Percentiles rank a stretch among this genome's conserved stretches.
Conservation (phyloP, 2,329 filamentous ascomycete species). For the Sporothrix humicola region DNA sequence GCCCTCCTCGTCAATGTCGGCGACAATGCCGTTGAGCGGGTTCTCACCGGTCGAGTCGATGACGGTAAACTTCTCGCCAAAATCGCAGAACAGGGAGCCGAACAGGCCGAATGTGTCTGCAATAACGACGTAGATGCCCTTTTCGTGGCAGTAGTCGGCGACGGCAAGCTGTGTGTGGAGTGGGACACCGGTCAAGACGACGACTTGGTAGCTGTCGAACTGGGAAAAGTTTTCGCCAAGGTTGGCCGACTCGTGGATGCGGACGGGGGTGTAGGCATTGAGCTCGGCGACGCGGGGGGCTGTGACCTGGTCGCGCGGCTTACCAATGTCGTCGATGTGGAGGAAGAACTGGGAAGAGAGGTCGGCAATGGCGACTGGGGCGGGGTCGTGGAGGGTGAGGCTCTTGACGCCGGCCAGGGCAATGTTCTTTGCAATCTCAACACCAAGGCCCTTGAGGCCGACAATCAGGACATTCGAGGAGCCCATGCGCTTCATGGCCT, state of each 20-base stretch:
- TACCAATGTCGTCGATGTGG: slow-evolving; percentile 83
- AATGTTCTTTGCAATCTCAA: slow-evolving; percentile 98
- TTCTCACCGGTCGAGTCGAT: slow-evolving; percentile 91
- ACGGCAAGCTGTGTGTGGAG: slow-evolving; percentile 81
- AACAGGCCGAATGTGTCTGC: slow-evolving; percentile 93
- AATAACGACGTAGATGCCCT: slow-evolving; percentile 88
- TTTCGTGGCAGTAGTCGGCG: slow-evolving; percentile 90
- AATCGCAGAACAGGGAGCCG: slow-evolving; percentile 95
- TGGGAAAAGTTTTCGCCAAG: slow-evolving; percentile 77
- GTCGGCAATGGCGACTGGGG: slow-evolving; percentile 81
- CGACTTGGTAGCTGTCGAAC: slow-evolving; percentile 88
- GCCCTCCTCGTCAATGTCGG: slow-evolving; percentile 86
- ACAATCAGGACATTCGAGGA: slow-evolving; percentile 92
- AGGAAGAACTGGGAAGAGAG: slow-evolving; percentile 98
- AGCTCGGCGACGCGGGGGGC: slow-evolving; percentile 90
- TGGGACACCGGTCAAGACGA: slow-evolving; percentile 86
- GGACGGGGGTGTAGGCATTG: slow-evolving; percentile 93
- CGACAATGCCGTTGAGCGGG: slow-evolving; percentile 84
- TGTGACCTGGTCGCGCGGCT: slow-evolving; percentile 85
- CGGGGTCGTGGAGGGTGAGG: slow-evolving; percentile 88
- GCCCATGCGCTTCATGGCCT: slow-evolving; percentile 99
- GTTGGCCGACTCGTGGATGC: slow-evolving; percentile 70
- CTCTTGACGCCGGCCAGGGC: slow-evolving; percentile 98
- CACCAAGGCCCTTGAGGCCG: slow-evolving; percentile 90
- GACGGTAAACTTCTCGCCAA: slow-evolving; percentile 90